Conservation (phyloP, 805 yeast genomes). For the Wickerhamomyces chaumierensis region DNA sequence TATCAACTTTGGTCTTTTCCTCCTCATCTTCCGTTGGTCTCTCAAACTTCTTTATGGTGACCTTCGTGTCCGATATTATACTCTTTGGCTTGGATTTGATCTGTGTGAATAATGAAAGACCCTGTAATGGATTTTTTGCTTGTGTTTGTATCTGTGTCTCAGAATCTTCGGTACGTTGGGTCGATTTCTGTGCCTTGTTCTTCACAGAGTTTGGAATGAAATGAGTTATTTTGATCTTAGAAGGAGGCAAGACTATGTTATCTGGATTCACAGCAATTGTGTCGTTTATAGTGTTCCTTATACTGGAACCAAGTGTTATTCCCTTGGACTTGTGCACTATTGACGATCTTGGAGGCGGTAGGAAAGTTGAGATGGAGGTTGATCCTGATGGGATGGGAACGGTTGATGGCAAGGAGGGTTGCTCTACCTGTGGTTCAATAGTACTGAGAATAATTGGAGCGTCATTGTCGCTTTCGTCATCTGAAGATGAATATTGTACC, state of each 20-base stretch:
- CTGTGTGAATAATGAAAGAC: not conserved
- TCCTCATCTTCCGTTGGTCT: constrained; percentile 1
- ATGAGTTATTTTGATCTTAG: not conserved
- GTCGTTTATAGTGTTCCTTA: constrained; percentile 8
- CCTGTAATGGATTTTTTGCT: not conserved
- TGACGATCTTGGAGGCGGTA: constrained; percentile 13
- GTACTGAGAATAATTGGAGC: not conserved
- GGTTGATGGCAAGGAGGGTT: not conserved
- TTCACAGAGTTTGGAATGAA: constrained; percentile 11
- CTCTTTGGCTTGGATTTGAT: constrained; percentile 1
- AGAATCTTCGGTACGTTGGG: no score
- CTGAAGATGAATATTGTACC: constrained; percentile 10
- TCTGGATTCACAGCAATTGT: constrained; percentile 9
- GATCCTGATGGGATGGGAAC: constrained; percentile 9
- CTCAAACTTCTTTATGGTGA: constrained; percentile 1
- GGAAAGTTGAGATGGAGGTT: constrained; percentile 14
- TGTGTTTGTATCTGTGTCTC: no score
- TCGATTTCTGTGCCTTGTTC: not conserved
- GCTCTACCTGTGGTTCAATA: no score
- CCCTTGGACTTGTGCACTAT: constrained; percentile 2
- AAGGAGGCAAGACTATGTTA: constrained; percentile 9
- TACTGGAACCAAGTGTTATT: constrained; percentile 10
- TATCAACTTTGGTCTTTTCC: constrained; percentile 1
- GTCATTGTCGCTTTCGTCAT: constrained; percentile 2
- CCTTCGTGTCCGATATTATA: not conserved